Conservation (phyloP, 1,284 basidiomycete species). For the Pyrrhoderma lamaoense region DNA sequence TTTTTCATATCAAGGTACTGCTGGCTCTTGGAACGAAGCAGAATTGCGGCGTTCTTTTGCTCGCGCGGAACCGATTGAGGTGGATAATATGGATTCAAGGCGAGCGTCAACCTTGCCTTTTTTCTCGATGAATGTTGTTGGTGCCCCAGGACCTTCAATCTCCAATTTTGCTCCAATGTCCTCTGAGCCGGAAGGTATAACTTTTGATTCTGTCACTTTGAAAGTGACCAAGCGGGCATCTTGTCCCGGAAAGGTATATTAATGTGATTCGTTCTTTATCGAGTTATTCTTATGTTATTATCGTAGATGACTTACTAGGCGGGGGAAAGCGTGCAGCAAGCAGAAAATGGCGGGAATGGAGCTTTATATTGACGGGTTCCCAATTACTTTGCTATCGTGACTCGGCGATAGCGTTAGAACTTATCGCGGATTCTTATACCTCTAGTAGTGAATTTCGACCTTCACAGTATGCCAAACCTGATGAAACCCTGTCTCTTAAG, state of each 20-base stretch:
- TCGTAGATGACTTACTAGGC: constrained; percentile 61
- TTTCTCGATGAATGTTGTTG: constrained; percentile 41
- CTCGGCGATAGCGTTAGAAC: constrained; percentile 52
- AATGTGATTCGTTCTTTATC: constrained; percentile 12
- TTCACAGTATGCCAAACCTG: constrained; percentile 68
- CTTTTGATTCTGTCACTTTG: constrained; percentile 35
- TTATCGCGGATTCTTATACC: constrained; percentile 46
- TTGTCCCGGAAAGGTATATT: constrained; percentile 64
- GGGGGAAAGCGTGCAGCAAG: constrained; percentile 69
- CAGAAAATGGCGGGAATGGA: constrained; percentile 87
- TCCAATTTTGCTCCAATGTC: constrained; percentile 21
- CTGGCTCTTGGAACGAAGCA: constrained; percentile 61
- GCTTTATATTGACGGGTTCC: constrained; percentile 81
- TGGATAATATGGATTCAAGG: constrained; percentile 35
- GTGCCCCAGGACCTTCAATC: constrained; percentile 25
- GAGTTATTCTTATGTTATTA: not conserved
- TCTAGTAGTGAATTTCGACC: constrained; percentile 41
- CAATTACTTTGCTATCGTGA: constrained; percentile 94
- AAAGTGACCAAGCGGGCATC: constrained; percentile 80
- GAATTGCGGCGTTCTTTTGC: constrained; percentile 66
- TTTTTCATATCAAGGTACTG: constrained; percentile 70
- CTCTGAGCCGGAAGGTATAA: constrained; percentile 22
- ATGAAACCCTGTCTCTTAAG: constrained; percentile 79
- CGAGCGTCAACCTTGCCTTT: constrained; percentile 37
- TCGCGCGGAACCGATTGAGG: constrained; percentile 56